Evolutionary conservation across 306 rosid genomes (phyloP), one percentile per base, ranked within the genome.

Genomic region (Argentina anserina): DNA sequence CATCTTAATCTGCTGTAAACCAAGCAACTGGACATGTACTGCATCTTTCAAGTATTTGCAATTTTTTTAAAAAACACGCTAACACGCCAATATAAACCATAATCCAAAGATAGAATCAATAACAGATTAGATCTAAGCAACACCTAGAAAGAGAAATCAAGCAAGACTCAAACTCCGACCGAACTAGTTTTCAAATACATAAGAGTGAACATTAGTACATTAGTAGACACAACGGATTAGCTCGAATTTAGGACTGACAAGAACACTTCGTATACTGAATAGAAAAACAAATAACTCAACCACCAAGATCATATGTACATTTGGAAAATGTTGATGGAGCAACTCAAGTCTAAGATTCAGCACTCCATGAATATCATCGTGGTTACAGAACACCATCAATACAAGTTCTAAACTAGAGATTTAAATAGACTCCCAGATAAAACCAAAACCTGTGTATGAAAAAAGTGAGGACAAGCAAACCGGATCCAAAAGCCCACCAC

Each of bases 111-210:
- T 4, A 70, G 50, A 26, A 58, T 72, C 21, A 72, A 36, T 25
- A 17, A 39, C 43, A 62, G 37, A 55, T 53, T 47, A 71, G 40
- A 71, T 71, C 53, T 37, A 39, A 71, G 50, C 11, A 70, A 55
- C 20, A 26, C 52, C 46, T 9, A 62, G 6, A 50, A 69, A 20
- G 43, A 69, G 45, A 37, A 12, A 37, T 18, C 41, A 37, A 50
- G 65, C 74, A 53, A 34, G 4, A 23, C 62, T 17, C 47, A 12
- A 64, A 17, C 41, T 39, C 21, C 11, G 31, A 31, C 37, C 14
- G 6, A 62, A 67, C 9, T 46, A 62, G 21, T 4, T n/a, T 40
- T 49, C 42, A 28, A 58, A 41, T 28, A 28, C n/a, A 56, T 40
- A 56, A 40, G 6, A 17, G 33, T 29, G 56, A 72, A 29, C 25